These are phyloP conservation scores for Dactylellina parvicollis DNA, from an alignment of 2,329 filamentous ascomycete species.

Conservation along the genomic window DNA sequence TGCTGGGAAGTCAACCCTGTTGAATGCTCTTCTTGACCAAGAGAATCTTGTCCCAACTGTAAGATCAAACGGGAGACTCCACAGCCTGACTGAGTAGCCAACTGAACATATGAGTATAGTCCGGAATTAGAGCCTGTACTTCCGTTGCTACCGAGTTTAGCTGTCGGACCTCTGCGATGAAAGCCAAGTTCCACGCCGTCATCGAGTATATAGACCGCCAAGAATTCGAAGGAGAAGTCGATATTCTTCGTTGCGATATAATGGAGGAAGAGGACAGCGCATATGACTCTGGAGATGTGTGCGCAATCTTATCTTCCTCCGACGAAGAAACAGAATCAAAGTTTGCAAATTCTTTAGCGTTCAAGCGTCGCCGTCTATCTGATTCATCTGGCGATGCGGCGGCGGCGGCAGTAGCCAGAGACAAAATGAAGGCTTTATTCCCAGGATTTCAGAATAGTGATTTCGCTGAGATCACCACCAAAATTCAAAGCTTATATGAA, in stretches of 20 bases:
- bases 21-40: slow-evolving; percentile 38
- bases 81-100: neutral
- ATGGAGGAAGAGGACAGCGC: neutral
- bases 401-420: slow-evolving; percentile 12
- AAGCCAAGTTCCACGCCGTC: slow-evolving; percentile 15
- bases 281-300: neutral
- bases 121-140: slow-evolving; percentile 41
- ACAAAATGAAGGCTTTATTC: slow-evolving; percentile 41
- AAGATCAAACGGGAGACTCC: neutral
- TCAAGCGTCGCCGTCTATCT: slow-evolving; percentile 32
- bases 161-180: slow-evolving; percentile 11
- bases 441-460: slow-evolving; percentile 13
- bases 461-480: neutral
- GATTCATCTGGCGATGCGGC: slow-evolving; percentile 1
- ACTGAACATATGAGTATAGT: slow-evolving; percentile 8
- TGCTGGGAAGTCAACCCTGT: slow-evolving; percentile 33
- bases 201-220: slow-evolving; percentile 27
- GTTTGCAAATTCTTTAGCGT: neutral
- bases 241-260: slow-evolving; percentile 28
- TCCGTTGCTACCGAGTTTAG: slow-evolving; percentile 45
- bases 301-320: neutral
- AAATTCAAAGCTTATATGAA: slow-evolving; percentile 10
- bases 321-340: slow-evolving; percentile 12
- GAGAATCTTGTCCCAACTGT: slow-evolving; percentile 45
- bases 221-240: slow-evolving; percentile 43